These are phyloP conservation scores for Linnemannia zychae DNA, from an alignment of 192 early-diverging fungal genomes.

Conservation along the genomic window DNA sequence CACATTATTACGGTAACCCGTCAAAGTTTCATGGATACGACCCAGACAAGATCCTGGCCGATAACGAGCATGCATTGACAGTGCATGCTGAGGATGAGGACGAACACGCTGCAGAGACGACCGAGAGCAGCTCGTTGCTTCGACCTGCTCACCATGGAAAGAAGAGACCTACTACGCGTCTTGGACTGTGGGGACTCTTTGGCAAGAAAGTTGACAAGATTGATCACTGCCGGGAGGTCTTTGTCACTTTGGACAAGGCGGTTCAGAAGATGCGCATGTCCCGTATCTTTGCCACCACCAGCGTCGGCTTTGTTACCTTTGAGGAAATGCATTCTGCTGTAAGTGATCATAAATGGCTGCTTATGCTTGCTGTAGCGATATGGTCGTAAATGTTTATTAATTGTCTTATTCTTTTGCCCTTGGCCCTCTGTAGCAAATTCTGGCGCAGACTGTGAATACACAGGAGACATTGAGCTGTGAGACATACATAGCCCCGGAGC, in stretches of 20 bases:
- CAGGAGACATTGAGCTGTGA: conserved; percentile 75
- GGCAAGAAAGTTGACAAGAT: conserved; percentile 80
- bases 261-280: conserved; percentile 64
- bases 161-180: conserved; percentile 57
- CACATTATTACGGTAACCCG: conserved; percentile 77
- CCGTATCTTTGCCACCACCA: conserved; percentile 58
- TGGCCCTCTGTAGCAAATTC: conserved; percentile 60
- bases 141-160: conserved; percentile 6
- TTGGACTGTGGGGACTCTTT: conserved; percentile 59
- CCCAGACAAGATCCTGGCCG: conserved; percentile 57
- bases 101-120: not conserved
- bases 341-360: conserved; percentile 34
- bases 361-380: not conserved
- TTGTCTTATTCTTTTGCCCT: not conserved
- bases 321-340: conserved; percentile 77
- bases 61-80: not conserved
- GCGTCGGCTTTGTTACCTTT: conserved; percentile 86
- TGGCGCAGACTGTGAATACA: conserved; percentile 75
- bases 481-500: conserved; percentile 77
- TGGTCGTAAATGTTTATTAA: not conserved
- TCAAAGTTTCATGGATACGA: conserved; percentile 74
- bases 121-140: conserved; percentile 9
- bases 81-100: conserved; percentile 7
- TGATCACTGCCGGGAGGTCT: conserved; percentile 68
- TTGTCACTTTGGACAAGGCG: conserved; percentile 67